phyloP scores from a whole-genome alignment of 2,329 filamentous ascomycete genomes.

The Lasiodiplodia theobromae region DNA sequence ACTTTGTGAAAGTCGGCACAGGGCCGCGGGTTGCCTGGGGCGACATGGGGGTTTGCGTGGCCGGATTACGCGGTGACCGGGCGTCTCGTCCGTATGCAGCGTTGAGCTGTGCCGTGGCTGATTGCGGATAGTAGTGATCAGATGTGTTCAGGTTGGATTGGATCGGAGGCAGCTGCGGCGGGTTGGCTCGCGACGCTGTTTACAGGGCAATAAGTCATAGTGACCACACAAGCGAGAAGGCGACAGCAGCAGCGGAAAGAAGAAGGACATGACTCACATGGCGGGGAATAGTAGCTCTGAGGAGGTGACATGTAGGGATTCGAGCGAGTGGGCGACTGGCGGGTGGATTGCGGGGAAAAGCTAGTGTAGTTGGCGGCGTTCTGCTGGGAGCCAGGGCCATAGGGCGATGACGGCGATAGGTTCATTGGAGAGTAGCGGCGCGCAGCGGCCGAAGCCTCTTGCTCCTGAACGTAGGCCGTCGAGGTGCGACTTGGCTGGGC shows the following conservation, averaged over 20 bases:
- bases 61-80: conserved; percentile 55
- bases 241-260: conserved; percentile 24
- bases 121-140: conserved; percentile 75
- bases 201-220: conserved; percentile 21
- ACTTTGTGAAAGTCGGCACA: conserved; percentile 86
- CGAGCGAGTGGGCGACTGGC: conserved; percentile 80
- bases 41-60: conserved; percentile 60
- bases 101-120: conserved; percentile 75
- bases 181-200: conserved; percentile 57
- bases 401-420: conserved; percentile 80
- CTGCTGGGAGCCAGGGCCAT: conserved; percentile 68
- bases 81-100: conserved; percentile 65
- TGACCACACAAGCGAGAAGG: conserved; percentile 36
- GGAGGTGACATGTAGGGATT: conserved; percentile 65
- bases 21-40: conserved; percentile 63
- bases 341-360: conserved; percentile 60
- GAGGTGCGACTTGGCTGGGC: conserved; percentile 79
- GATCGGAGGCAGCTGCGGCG: conserved; percentile 77
- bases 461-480: conserved; percentile 74
- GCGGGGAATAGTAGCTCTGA: conserved; percentile 66
- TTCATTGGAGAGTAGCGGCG: conserved; percentile 98
- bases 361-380: conserved; percentile 48
- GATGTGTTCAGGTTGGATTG: conserved; percentile 69
- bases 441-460: conserved; percentile 77
- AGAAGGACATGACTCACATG: conserved; percentile 51